Evolutionary conservation across 495 filamentous ascomycete species (phyloP), one percentile per base, ranked within the genome.

Genomic region (Pyrenula aspistea): DNA sequence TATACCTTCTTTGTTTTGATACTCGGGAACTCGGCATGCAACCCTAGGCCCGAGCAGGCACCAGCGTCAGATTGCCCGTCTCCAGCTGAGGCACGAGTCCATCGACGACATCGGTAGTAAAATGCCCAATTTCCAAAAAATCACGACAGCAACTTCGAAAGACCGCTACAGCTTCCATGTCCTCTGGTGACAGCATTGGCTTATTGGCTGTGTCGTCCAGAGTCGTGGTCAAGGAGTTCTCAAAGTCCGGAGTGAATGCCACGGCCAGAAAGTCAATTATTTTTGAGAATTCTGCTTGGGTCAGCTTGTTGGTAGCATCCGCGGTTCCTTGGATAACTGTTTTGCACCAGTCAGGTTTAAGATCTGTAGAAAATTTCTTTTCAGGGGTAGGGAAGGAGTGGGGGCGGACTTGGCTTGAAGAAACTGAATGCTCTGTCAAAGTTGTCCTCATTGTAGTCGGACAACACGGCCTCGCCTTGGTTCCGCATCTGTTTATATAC

Each of bases 1-100:
- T n/a, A n/a, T n/a, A n/a, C n/a, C n/a, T n/a, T n/a, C n/a, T n/a
- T n/a, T n/a, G n/a, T n/a, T n/a, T n/a, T n/a, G n/a, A n/a, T n/a
- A n/a, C n/a, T n/a, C n/a, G n/a, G n/a, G n/a, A n/a, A n/a, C n/a
- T n/a, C n/a, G n/a, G n/a, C n/a, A n/a, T n/a, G n/a, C n/a, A n/a
- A 42, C 31, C 31, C 15, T 42, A 42, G 31, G 31, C 31, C 15
- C 15, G 31, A 42, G 31, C 88, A 57, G 86, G 81, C 84, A 87
- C 88, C 31, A 25, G 53, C 25, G 52, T 50, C 12, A 62, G 53
- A 2, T 55, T 47, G 11, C 71, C 71, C 12, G 54, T 61, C 54
- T 64, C 56, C 58, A 72, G 24, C 23, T 64, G 63, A 3, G 70
- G 67, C 20, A 61, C 63, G 12, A 68, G 51, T 1, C 73, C 73